Base-by-base conservation (phyloP, 129 eudicot species). In the Glebionis coronaria region DNA sequence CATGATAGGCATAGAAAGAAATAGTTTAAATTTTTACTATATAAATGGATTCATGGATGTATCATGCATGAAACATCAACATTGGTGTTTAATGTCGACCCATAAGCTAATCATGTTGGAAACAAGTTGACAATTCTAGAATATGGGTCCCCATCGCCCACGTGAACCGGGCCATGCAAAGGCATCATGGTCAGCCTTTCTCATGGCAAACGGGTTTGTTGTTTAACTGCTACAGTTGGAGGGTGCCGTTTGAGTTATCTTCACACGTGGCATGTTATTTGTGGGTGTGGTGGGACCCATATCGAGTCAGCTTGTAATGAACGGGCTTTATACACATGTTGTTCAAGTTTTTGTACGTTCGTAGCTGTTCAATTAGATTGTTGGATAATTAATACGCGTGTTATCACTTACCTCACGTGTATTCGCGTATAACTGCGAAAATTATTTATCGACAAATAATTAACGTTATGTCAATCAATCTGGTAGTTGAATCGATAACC, bases 11-110 rank as follows among this genome's bases (percentile, higher is more conserved):
- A 23, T 23, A 23, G 25, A 23, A 23, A 23, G 25, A 23, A 23
- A 23, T 23, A 2, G 8, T 9, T 35, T 35, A 35, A 1, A 35
- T 6, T 35, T 35, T 35, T 35, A n/a, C n/a, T n/a, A 9, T 53
- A 16, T 53, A 53, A 16, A 16, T n/a, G 42, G 42, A 7, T 35
- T 2, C 2, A 16, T n/a, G 42, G 42, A 7, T 35, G 10, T 2
- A 54, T 57, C 45, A n/a, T 13, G 57, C 28, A 50, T 50, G 71
- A 29, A 44, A 66, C 3, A 27, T 45, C 56, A 65, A 66, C 60
- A 16, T 50, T 28, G 49, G 28, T 28, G 61, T 12, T 50, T 67
- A 67, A 53, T 67, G 35, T 38, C 71, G 59, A 66, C 71, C 59
- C 71, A 65, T 14, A 64, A 5, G 44, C 69, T 19, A 21, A 65